Evolutionary conservation across 2,329 filamentous ascomycete species (phyloP).

Genomic region (Helminthosporium solani): DNA sequence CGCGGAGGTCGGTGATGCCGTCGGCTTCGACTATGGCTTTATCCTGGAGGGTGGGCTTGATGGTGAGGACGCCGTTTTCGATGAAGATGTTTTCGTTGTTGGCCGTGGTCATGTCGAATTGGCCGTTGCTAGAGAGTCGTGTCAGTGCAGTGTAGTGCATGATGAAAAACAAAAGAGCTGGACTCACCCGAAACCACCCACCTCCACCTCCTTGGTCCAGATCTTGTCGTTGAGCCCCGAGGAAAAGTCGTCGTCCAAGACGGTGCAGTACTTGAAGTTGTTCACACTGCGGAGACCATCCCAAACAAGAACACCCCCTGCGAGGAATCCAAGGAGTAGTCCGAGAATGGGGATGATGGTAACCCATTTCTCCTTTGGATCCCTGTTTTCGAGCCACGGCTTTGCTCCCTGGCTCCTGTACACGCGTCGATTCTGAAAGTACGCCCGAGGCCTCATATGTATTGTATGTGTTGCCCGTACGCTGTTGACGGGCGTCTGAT

Average conservation of each 20-base stretch:
- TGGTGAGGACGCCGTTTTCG: slow-evolving; percentile 66
- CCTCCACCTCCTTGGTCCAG: slow-evolving; percentile 74
- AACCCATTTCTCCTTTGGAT: slow-evolving; percentile 82
- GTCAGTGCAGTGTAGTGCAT: slow-evolving; percentile 27
- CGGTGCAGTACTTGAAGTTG: slow-evolving; percentile 70
- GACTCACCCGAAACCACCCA: slow-evolving; percentile 73
- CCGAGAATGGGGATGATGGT: slow-evolving; percentile 67
- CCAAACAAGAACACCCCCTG: slow-evolving; percentile 72
- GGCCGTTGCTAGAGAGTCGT: slow-evolving; percentile 64
- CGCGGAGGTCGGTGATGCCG: slow-evolving; percentile 65
- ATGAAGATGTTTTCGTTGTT: slow-evolving; percentile 74
- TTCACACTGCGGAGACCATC: slow-evolving; percentile 71
- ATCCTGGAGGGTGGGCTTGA: slow-evolving; percentile 78
- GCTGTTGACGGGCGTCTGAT: no score
- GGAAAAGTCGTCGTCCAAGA: slow-evolving; percentile 67
- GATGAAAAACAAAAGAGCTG: not conserved
- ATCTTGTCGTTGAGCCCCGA: slow-evolving; percentile 59
- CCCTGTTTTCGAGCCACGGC: slow-evolving; percentile 72
- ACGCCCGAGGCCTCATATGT: slow-evolving; percentile 81
- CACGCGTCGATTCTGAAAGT: slow-evolving; percentile 65
- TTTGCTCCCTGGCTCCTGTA: slow-evolving; percentile 73
- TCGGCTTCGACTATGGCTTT: slow-evolving; percentile 64
- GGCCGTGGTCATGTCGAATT: slow-evolving; percentile 76
- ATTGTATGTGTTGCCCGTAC: no score
- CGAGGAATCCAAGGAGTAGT: slow-evolving; percentile 64